Evolutionary conservation across 805 yeast genomes (phyloP).

Genomic region (Ogataea angusta): DNA sequence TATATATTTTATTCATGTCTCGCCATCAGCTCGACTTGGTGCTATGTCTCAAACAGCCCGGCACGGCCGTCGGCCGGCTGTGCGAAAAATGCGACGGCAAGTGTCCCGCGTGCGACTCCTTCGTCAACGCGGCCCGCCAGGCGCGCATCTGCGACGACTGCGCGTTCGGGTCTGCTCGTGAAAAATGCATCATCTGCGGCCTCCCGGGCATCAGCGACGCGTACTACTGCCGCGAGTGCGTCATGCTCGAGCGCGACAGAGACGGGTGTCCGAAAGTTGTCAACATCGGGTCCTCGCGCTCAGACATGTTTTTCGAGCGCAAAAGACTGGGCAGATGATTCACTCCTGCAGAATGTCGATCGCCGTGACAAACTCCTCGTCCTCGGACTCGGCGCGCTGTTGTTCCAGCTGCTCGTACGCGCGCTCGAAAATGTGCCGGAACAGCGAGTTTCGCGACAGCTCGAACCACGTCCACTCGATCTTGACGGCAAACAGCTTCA

Average conservation of each 20-base stretch:
- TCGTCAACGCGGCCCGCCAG: conserved; percentile 62
- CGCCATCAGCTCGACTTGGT: conserved; percentile 85
- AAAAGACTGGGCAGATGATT: conserved; percentile 30
- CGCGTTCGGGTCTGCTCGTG: conserved; percentile 62
- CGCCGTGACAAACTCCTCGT: conserved; percentile 21
- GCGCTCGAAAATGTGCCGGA: conserved; percentile 13
- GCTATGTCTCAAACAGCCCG: conserved; percentile 83
- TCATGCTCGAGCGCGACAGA: conserved; percentile 68
- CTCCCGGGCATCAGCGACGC: conserved; percentile 64
- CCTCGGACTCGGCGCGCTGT: conserved; percentile 11
- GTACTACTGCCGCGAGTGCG: conserved; percentile 83
- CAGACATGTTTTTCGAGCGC: conserved; percentile 63
- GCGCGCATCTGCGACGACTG: conserved; percentile 85
- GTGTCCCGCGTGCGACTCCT: conserved; percentile 88
- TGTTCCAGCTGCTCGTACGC: not conserved
- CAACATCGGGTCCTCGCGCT: conserved; percentile 73
- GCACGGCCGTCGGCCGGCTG: conserved; percentile 62
- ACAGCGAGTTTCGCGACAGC: conserved; percentile 37
- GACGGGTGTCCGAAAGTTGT: conserved; percentile 91
- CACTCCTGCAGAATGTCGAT: conserved; percentile 12
- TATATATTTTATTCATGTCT: conserved; percentile 50
- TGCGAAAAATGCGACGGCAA: conserved; percentile 88
- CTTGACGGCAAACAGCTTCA: conserved; percentile 46
- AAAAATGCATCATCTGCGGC: conserved; percentile 72
- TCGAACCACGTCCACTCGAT: conserved; percentile 60